Base-by-base conservation (phyloP, 257 asterid genomes). In the Leptodermis oblonga region DNA sequence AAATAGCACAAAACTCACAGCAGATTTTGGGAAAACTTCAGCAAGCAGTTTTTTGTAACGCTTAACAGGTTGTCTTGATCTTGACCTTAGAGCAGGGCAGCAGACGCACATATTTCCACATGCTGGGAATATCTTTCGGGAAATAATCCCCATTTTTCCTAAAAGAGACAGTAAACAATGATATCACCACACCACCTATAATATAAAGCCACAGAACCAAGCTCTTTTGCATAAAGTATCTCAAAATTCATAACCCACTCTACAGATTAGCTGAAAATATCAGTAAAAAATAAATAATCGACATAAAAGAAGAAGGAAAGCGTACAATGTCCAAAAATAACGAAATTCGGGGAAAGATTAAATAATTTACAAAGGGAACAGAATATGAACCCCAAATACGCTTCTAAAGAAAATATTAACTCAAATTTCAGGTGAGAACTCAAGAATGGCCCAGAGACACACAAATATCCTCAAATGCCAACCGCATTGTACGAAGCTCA, bases 21-120 rank as follows among this genome's bases (percentile, higher is more conserved):
- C 87, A 51, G 95, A 79, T 76, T 89, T 94, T 22, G 99, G 99
- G 77, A 94, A 94, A 74, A 89, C 86, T 56, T 91, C 99, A 58
- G 99, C 84, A 37, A 94, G 96, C 86, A 91, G 82, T 70, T 91
- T 87, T 92, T 89, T 94, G 88, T 91, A 94, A 3, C 99, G 96
- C 82, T 89, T 94, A 25, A 94, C 97, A 10, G 98, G 99, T 30
- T 91, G 97, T 59, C 98, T 90, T 43, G 99, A 94, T 67, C 97
- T 85, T 11, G 99, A 88, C 86, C 99, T 87, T 81, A 94, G 79
- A 65, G 99, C 97, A 72, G 99, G 99, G 77, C 99, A 94, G 87
- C 99, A 94, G 1, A 94, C 85, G 74, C 99, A 94, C 97, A 94
- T 89, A 81, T 88, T 91, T 88, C 84, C 99, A 78, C 99, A 94